Base-by-base conservation (phyloP, 768 basidiomycete genomes). In the Rhizopogon roseolus region DNA sequence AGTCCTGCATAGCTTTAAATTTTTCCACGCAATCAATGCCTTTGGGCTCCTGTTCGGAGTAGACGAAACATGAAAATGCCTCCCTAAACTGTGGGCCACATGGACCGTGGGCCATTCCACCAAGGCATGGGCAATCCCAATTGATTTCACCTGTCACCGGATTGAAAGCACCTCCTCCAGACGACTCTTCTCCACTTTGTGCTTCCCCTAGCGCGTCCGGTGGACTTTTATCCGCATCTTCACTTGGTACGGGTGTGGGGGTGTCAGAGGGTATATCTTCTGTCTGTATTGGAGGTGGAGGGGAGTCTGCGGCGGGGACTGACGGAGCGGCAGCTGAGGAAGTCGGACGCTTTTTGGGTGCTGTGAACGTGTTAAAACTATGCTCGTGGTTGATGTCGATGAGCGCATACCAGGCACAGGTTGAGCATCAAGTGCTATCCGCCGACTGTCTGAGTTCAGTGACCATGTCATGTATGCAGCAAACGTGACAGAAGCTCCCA, bases 111-210 rank as follows among this genome's bases (percentile, higher is more conserved):
- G 96, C 96, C 97, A 99, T 98, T 48, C 97, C 97, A 32, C 97
- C 97, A 7, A 99, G 83, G 69, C 97, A 98, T 1, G 97, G 93
- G 69, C 97, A 99, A 66, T 98, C 97, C 97, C 97, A 99, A 74
- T 99, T 99, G 64, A 99, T 98, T 79, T 98, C 94, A 41, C 97
- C 97, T 1, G 97, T 99, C 57, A 84, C 93, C 17, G 95, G 95
- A 72, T 99, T 89, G 77, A 82, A 98, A 5, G 97, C 96, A 38
- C 80, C 80, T 27, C 80, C 80, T 27, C 67, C 67, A 1, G 68
- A 60, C 45, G 67, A 53, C 53, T 44, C 69, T 22, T 65, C 65
- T 11, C 58, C 66, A 5, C 38, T 63, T 8, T 66, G 65, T 28
- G 22, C 22, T n/a, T 54, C 53, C 25, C 27, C 34, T 28, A 56